Base-by-base conservation (phyloP, 768 basidiomycete species). In the Tulasnella sp. region DNA sequence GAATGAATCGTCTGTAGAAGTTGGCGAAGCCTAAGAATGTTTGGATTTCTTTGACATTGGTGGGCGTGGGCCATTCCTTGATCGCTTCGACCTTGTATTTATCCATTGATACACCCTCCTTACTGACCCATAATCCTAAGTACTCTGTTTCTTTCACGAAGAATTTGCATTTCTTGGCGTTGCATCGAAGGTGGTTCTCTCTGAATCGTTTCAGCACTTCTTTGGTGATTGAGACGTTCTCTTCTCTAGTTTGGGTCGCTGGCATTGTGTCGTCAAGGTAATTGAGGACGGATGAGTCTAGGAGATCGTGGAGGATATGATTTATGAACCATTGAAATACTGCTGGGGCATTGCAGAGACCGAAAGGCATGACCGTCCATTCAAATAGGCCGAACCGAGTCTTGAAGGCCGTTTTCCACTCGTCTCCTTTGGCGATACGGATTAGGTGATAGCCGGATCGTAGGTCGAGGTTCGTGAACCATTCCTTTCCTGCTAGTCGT, bases 341-440 rank as follows among this genome's bases (percentile, higher is more conserved):
- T 38, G 80, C 77, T 0, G 81, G 81, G 0, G 79, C 80, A 54
- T 81, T 81, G 8, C 64, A 72, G 12, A 81, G 69, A 2, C 81
- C 80, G 71, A 81, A 80, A 12, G 80, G 79, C 79, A 81, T 81
- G 1, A 79, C 77, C 0, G 25, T 17, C 67, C 67, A 80, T 72
- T 81, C 77, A 37, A 74, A 80, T 25, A 77, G 77, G 0, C 81
- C 80, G 31, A 67, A 78, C 8, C 80, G 78, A 0, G 81, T 83
- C 5, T 64, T 52, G 58, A 84, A 85, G 0, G 82, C 83, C 0
- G 81, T 84, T n/a, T 84, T 83, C 81, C 80, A 82, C 69, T 82
- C 79, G 68, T 82, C 74, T 0, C 79, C 82, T 40, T 78, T 45
- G 0, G 39, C 75, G 31, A 82, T 80, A 3, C 79, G 39, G 14